Conservation (phyloP, 805 yeast species). For the Pichia phayaonensis region DNA sequence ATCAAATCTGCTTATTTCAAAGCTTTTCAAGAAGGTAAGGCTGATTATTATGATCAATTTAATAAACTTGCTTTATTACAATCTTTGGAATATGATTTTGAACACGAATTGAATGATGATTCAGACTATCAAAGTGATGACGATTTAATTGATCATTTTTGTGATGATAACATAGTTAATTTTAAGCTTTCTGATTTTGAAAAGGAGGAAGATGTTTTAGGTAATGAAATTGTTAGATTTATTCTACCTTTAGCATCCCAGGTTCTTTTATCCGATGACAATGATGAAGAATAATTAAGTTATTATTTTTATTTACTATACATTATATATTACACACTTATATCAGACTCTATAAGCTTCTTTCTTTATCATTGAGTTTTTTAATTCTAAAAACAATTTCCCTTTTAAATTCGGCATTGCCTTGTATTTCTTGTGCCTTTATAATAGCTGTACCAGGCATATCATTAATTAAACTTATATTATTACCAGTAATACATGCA, state of each 20-base stretch:
- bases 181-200: slow-evolving; percentile 14
- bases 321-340: background rate
- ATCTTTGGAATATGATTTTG: slow-evolving; percentile 31
- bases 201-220: slow-evolving; percentile 14
- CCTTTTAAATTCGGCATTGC: slow-evolving; percentile 4
- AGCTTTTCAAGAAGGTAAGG: slow-evolving; percentile 16
- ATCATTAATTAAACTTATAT: slow-evolving; percentile 18
- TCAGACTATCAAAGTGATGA: slow-evolving; percentile 23
- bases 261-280: slow-evolving; percentile 17
- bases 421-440: slow-evolving; percentile 12
- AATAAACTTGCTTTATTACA: slow-evolving; percentile 29
- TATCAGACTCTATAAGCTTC: background rate
- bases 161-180: slow-evolving; percentile 21
- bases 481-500: slow-evolving; percentile 21
- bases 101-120: slow-evolving; percentile 19
- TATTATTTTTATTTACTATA: background rate
- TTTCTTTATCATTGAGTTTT: background rate
- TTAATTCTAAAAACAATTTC: slow-evolving; percentile 7
- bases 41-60: slow-evolving; percentile 22
- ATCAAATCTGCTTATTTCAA: slow-evolving; percentile 28
- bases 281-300: background rate
- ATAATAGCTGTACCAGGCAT: slow-evolving; percentile 24
- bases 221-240: slow-evolving; percentile 24
- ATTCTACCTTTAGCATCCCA: slow-evolving; percentile 31
- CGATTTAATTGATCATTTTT: slow-evolving; percentile 25